Base-by-base conservation (phyloP, 306 rosid species). In the Quillaja saponaria region DNA sequence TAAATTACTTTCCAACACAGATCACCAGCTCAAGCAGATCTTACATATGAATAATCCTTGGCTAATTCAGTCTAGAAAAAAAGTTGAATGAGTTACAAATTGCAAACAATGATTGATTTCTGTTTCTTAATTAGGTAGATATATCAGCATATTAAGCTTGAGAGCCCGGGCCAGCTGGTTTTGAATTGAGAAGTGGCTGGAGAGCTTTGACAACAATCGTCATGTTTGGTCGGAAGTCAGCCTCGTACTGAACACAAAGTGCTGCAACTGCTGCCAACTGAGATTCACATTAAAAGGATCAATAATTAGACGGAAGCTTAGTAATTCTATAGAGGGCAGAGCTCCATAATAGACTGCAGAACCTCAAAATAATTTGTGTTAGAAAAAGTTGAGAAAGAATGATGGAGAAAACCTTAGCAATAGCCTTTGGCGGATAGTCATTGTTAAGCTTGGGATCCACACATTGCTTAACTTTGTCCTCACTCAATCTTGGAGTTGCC, bases 241-340 rank as follows among this genome's bases (percentile, higher is more conserved):
- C 95, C 73, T 92, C 98, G 63, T 92, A 92, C 45, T 92, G 98
- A 64, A 92, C 98, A 76, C 98, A 92, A 33, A 92, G 80, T 58
- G 98, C 98, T 74, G 98, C 96, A 34, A 92, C 98, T 15, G 98
- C 98, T 56, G 98, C 98, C 84, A 92, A 84, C 98, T 92, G 75
- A 66, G 67, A 54, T 53, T 52, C 47, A 73, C 25, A 55, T 52
- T 50, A 67, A 80, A 68, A 17, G 31, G 4, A 51, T 55, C 25
- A 65, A 11, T 60, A 54, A 25, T 25, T 25, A 25, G 31, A 25
- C 4, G 31, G 3, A 25, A 25, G 31, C 4, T 25, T 25, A 25
- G n/a, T n/a, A n/a, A n/a, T n/a, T n/a, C n/a, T n/a, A n/a, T n/a
- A n/a, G n/a, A n/a, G n/a, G n/a, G n/a, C n/a, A n/a, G n/a, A 37